These are phyloP conservation scores for Rhododendron molle DNA, from an alignment of 148 eudicot species.

Conservation along the genomic window DNA sequence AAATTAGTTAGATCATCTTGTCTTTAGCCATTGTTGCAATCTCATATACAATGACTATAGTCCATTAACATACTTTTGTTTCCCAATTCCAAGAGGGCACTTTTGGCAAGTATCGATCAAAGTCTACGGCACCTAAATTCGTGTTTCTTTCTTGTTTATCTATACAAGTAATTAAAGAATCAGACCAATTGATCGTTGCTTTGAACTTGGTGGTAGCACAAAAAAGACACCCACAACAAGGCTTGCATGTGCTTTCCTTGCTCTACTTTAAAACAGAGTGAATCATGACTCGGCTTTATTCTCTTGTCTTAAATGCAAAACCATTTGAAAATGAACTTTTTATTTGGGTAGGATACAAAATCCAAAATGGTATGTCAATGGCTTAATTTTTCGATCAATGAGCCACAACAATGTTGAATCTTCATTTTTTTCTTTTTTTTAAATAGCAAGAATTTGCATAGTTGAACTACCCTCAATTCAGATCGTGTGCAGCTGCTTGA, in stretches of 20 bases:
- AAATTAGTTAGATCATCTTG: conserved; percentile 1
- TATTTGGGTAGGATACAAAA: not conserved
- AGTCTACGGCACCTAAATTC: conserved; percentile 3
- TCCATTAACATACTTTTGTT: not conserved
- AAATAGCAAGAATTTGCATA: not conserved
- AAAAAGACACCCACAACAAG: conserved; percentile 24
- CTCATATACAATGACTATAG: not conserved
- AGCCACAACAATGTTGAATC: not conserved
- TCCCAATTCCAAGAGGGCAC: not conserved
- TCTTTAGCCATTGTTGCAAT: not conserved
- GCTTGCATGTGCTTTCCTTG: conserved; percentile 23
- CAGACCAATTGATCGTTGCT: not conserved
- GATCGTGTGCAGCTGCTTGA: not conserved
- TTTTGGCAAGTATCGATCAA: not conserved
- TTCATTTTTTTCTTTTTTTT: not conserved
- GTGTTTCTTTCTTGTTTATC: not conserved
- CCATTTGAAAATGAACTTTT: not conserved
- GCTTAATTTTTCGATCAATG: not conserved
- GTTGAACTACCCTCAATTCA: not conserved
- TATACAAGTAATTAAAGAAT: not conserved
- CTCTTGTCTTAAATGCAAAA: not conserved
- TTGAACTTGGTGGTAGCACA: conserved; percentile 12
- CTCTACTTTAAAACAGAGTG: conserved; percentile 9
- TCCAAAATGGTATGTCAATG: not conserved
- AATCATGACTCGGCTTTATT: conserved; percentile 18